A percentile compares a stretch with the other conserved stretches of the same genome.
Conservation (phyloP, 2,329 filamentous ascomycete species). For the Ophiocordyceps camponoti-floridani region DNA sequence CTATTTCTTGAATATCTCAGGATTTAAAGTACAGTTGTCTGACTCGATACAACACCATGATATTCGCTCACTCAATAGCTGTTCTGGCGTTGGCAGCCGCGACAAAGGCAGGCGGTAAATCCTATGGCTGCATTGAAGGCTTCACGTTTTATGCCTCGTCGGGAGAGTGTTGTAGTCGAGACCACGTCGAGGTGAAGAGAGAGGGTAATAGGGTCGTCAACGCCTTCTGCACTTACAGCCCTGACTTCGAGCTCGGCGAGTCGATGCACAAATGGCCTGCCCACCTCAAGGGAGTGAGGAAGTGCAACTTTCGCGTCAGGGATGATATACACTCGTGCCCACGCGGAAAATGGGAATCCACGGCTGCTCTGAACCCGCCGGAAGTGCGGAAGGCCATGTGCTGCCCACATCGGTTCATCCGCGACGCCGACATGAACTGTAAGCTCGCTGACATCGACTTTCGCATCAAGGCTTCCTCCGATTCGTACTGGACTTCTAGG, state of each 20-base stretch:
- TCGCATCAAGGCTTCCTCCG: background rate
- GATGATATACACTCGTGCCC: background rate
- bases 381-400: background rate
- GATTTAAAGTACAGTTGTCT: too few species aligned
- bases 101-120: too few species aligned
- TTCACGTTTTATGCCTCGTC: background rate
- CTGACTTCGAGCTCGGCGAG: background rate
- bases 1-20: too few species aligned
- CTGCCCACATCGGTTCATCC: background rate
- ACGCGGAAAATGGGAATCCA: background rate
- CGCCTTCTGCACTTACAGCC: background rate
- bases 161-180: background rate
- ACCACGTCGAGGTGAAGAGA: background rate
- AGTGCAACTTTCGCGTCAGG: background rate
- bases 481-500: background rate
- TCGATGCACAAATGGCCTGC: background rate
- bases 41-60: too few species aligned
- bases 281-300: background rate
- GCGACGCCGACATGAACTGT: background rate
- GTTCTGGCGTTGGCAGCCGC: too few species aligned
- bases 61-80: too few species aligned
- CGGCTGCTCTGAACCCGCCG: background rate
- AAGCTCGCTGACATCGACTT: background rate
- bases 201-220: background rate
- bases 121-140: background rate